Evolutionary conservation across 139 green algal species (phyloP).

Genomic region (Mesotaenium endlicherianum): DNA sequence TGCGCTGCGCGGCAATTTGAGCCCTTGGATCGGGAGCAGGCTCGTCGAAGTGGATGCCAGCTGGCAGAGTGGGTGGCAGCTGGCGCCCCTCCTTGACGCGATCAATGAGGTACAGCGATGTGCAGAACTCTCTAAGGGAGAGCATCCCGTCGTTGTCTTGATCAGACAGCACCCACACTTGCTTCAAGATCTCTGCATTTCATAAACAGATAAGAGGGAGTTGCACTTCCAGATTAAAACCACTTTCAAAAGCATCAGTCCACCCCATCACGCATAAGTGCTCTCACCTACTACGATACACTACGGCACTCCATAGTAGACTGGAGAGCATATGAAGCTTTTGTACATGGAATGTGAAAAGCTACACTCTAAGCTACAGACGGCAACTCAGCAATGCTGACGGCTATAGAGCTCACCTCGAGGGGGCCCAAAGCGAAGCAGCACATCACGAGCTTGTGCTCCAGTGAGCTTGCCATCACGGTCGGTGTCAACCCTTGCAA

Average conservation of each 20-base stretch:
- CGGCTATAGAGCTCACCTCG: background rate
- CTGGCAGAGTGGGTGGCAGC: slow-evolving; percentile 6
- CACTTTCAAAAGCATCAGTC: too few species aligned
- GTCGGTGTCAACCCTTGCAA: slow-evolving; percentile 31
- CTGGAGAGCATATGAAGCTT: too few species aligned
- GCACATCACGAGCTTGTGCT: slow-evolving; percentile 15
- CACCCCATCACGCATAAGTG: too few species aligned
- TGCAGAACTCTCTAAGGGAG: slow-evolving; percentile 41
- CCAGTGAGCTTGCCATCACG: slow-evolving; percentile 35
- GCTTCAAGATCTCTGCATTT: slow-evolving; percentile 40
- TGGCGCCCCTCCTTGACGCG: slow-evolving; percentile 2
- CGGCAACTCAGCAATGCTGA: too few species aligned
- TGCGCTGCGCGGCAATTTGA: background rate
- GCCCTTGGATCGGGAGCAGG: background rate
- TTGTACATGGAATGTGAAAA: too few species aligned
- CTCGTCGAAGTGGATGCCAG: slow-evolving; percentile 36
- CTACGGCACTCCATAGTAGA: too few species aligned
- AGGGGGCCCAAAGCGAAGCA: slow-evolving; percentile 21
- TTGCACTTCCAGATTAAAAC: background rate
- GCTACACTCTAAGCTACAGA: too few species aligned
- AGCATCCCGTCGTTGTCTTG: slow-evolving; percentile 41
- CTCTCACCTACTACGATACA: too few species aligned
- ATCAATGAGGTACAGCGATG: slow-evolving; percentile 47
- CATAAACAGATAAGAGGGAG: background rate
- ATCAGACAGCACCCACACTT: slow-evolving; percentile 47